Evolutionary conservation across 148 eudicot species (phyloP), one percentile per base, ranked within the genome.

Genomic region (Beta vulgaris): DNA sequence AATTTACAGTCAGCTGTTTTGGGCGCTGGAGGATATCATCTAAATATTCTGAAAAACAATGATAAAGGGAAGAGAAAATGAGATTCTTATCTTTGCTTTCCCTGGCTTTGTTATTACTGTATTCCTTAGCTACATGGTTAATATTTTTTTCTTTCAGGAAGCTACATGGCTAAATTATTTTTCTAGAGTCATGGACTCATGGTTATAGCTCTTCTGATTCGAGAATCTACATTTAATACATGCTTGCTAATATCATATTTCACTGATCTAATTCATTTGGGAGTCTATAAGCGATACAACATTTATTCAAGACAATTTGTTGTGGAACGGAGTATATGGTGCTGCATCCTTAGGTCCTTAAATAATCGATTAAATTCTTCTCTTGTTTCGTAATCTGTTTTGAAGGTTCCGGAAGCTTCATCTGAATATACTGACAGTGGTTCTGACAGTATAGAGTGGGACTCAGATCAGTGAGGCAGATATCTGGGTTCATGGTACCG

Each of bases 361-460:
- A 44, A 15, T 59, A 6, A 14, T 39, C 26, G 69, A 37, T 51
- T 69, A 34, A 25, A 15, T 46, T 3, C 32, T 72, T 65, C 21
- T 72, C 34, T 15, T 51, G 35, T 69, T 75, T 69, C 42, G 28
- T 49, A 26, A 25, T 71, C 70, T 68, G 12, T 75, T 70, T 71
- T 57, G 67, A 63, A 81, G 83, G 83, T 59, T 57, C 69, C 64
- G 0, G 73, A 49, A 46, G 77, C 68, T 44, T 72, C 77, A 36
- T 51, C 51, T 2, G 77, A 67, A 37, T 72, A 67, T 58, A 66
- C 73, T 49, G 83, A 76, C 53, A 76, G 62, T 46, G 83, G 72
- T 26, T 76, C 77, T 58, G 80, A 72, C 65, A 66, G 80, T 73
- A 72, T 76, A 23, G 77, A 81, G 48, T 81, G 83, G 83, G 80